Evolutionary conservation across 1,139 yeast species (phyloP).

Genomic region (Taphrina communis): DNA sequence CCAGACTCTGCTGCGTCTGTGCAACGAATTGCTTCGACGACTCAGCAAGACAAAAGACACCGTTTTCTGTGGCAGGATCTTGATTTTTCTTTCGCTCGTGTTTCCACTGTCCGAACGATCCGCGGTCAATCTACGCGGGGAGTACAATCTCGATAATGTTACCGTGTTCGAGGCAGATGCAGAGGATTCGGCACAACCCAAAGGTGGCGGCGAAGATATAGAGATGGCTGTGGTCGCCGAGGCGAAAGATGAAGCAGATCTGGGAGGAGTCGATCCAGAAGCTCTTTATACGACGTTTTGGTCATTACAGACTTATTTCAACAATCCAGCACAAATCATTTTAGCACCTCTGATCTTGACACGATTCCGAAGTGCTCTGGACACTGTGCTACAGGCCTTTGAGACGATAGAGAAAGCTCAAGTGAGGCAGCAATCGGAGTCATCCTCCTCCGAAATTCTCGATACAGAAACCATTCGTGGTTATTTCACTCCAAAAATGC

Average conservation of each 20-base stretch:
- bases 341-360: slow-evolving; percentile 21
- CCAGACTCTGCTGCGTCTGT: slow-evolving; percentile 52
- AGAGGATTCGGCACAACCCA: not conserved
- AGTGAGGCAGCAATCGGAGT: not conserved
- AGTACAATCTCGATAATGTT: slow-evolving; percentile 52
- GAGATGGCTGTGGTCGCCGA: slow-evolving; percentile 43
- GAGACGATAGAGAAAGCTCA: slow-evolving; percentile 17
- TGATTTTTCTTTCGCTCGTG: slow-evolving; percentile 53
- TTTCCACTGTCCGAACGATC: slow-evolving; percentile 54
- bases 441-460: no score
- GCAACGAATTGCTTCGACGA: slow-evolving; percentile 53
- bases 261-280: slow-evolving; percentile 19
- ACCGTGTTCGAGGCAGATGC: slow-evolving; percentile 49
- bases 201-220: slow-evolving; percentile 21
- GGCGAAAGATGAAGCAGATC: slow-evolving; percentile 34
- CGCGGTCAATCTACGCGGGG: slow-evolving; percentile 54
- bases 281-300: slow-evolving; percentile 45
- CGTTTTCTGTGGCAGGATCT: slow-evolving; percentile 53
- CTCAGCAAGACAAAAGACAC: slow-evolving; percentile 53
- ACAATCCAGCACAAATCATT: slow-evolving; percentile 43
- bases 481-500: slow-evolving; percentile 41
- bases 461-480: slow-evolving; percentile 17
- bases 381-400: slow-evolving; percentile 31
- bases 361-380: slow-evolving; percentile 30
- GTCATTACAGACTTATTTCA: slow-evolving; percentile 45